A percentile compares a stretch with the other conserved stretches of the same genome.
Conservation (phyloP, 345 rosid genomes). For the Eucalyptus brandiana region DNA sequence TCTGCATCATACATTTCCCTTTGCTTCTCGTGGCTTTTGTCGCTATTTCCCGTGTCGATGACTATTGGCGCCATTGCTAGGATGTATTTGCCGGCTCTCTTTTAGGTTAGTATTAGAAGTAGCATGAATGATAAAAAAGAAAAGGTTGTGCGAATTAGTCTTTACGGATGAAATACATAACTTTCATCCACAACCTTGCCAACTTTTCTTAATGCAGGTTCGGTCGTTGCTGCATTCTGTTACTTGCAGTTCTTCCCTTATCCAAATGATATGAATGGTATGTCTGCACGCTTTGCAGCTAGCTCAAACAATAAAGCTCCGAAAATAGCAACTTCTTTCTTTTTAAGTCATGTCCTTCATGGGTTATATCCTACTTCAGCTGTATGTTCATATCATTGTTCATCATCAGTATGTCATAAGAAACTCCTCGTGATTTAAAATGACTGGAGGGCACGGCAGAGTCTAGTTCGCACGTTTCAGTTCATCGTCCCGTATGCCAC, state of each 20-base stretch:
- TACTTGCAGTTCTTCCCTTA: conserved; percentile 44
- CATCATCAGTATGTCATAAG: neutral
- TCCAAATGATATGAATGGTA: conserved; percentile 34
- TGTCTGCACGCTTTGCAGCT: neutral
- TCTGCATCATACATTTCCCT: conserved; percentile 36
- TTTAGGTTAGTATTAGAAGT: conserved; percentile 12
- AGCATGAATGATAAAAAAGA: neutral
- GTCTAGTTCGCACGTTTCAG: neutral
- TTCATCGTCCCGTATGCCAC: too few relatives aligned
- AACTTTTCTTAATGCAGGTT: conserved; percentile 2
- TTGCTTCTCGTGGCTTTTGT: conserved; percentile 33
- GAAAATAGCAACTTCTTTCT: neutral
- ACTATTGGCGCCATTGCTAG: conserved; percentile 69
- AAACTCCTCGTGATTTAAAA: neutral
- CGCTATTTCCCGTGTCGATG: conserved; percentile 43
- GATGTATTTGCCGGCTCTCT: conserved; percentile 50
- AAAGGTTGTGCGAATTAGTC: neutral
- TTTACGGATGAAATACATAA: neutral
- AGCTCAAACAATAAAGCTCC: neutral
- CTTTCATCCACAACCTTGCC: neutral
- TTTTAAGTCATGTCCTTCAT: neutral
- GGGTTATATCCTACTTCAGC: neutral
- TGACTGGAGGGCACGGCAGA: neutral
- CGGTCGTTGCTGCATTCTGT: conserved; percentile 26
- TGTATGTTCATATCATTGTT: neutral